Evolutionary conservation across 2,329 filamentous ascomycete species (phyloP).

Genomic region (Colletotrichum siamense): DNA sequence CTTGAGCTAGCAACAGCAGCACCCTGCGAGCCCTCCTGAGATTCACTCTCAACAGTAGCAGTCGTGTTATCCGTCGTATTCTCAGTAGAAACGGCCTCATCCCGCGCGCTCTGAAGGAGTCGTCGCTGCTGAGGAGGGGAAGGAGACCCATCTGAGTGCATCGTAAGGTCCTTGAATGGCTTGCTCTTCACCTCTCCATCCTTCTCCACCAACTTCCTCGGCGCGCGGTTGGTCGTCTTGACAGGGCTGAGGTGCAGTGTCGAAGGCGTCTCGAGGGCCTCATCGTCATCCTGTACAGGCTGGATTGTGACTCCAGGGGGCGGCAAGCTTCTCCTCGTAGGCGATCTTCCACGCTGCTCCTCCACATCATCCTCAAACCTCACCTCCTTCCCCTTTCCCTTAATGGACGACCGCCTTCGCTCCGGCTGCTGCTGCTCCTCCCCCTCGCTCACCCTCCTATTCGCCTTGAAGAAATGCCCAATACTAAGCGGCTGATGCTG

Average conservation of each 20-base stretch:
- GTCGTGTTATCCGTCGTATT: not conserved
- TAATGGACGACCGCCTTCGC: not conserved
- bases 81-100: not conserved
- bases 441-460: not conserved
- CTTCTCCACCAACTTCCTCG: not conserved
- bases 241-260: not conserved
- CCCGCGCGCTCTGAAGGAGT: not conserved
- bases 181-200: not conserved
- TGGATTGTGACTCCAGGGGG: not conserved
- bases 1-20: not conserved
- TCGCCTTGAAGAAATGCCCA: not conserved
- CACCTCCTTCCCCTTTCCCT: not conserved
- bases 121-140: not conserved
- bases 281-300: not conserved
- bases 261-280: not conserved
- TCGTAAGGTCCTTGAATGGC: not conserved
- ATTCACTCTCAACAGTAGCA: not conserved
- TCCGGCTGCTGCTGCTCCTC: not conserved
- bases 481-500: not conserved
- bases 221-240: not conserved
- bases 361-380: not conserved
- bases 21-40: not conserved
- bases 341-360: not conserved
- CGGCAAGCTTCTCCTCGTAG: not conserved
- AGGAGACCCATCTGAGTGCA: not conserved